Percentiles rank a stretch among this genome's conserved stretches.
phyloP scores from a whole-genome alignment of 805 yeast genomes.

The Candida bentonensis region DNA sequence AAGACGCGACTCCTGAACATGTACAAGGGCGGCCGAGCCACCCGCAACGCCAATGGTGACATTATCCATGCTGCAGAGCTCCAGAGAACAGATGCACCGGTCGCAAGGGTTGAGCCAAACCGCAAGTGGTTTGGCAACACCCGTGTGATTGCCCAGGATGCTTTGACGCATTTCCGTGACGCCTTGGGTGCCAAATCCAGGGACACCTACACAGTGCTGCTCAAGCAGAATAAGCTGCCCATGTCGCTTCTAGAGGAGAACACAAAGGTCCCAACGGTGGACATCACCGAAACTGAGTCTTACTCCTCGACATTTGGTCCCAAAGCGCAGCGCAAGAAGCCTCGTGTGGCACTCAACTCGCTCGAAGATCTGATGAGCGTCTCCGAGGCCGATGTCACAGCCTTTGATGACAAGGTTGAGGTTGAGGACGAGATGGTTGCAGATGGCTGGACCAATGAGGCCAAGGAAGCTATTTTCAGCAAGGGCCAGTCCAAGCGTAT shows the following conservation, averaged over 20 bases:
- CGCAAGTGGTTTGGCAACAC: conserved; percentile 97
- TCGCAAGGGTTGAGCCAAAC: conserved; percentile 90
- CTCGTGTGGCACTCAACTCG: conserved; percentile 61
- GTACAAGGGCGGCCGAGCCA: conserved; percentile 87
- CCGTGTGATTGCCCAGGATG: conserved; percentile 94
- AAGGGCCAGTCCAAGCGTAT: conserved; percentile 97
- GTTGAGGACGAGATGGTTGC: conserved; percentile 39
- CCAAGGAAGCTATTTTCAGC: conserved; percentile 88
- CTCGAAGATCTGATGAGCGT: conserved; percentile 61
- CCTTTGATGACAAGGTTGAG: conserved; percentile 63
- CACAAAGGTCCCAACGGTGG: conserved; percentile 58
- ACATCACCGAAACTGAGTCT: conserved; percentile 79
- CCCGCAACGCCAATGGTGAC: conserved; percentile 77
- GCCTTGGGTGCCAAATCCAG: conserved; percentile 78
- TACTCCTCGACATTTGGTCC: conserved; percentile 82
- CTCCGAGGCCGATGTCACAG: conserved; percentile 42
- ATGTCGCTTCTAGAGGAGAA: conserved; percentile 89
- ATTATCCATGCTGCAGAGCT: conserved; percentile 74
- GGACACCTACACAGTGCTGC: conserved; percentile 73
- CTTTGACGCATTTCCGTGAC: conserved; percentile 82
- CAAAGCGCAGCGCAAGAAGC: conserved; percentile 84
- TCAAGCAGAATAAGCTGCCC: conserved; percentile 84
- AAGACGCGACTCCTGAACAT: conserved; percentile 78
- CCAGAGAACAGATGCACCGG: conserved; percentile 77
- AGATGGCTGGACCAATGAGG: conserved; percentile 79